Conservation (phyloP, 176 grass and related monocot species). For the Triticum monococcum region DNA sequence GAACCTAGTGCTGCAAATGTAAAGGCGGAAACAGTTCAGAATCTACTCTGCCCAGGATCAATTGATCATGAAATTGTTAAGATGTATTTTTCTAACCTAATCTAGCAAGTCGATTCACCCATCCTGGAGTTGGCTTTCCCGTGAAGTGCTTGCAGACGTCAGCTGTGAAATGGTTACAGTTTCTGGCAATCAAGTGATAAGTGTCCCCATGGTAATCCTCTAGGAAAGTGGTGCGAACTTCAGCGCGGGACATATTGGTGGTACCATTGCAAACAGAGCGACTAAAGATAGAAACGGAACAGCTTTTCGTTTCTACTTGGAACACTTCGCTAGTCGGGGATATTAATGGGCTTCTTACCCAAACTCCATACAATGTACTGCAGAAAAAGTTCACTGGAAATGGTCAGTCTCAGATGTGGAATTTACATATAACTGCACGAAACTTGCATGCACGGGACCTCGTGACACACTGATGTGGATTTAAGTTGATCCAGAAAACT, state of each 20-base stretch:
- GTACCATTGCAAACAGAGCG: conserved; percentile 67
- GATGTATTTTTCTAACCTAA: conserved; percentile 46
- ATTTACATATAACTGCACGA: background rate
- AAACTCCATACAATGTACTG: conserved; percentile 91
- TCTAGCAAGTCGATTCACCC: conserved; percentile 90
- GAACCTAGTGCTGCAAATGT: conserved; percentile 51
- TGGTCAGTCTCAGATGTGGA: background rate
- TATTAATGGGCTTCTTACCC: conserved; percentile 82
- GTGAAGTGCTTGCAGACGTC: conserved; percentile 59
- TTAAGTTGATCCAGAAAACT: background rate
- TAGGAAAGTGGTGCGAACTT: conserved; percentile 29
- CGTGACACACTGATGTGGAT: background rate
- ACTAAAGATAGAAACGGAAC: conserved; percentile 74
- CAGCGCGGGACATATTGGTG: conserved; percentile 54
- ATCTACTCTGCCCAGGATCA: background rate
- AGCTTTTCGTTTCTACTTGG: conserved; percentile 79
- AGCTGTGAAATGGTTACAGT: conserved; percentile 90
- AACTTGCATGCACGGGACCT: background rate
- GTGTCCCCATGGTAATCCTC: conserved; percentile 62
- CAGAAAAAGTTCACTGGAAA: conserved; percentile 1
- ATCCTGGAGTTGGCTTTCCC: conserved; percentile 61
- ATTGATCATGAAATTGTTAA: background rate
- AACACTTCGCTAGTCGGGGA: conserved; percentile 74
- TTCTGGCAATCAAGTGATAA: conserved; percentile 77
- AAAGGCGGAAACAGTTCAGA: conserved; percentile 13